phyloP scores from a whole-genome alignment of 805 yeast species.

The Candida nitratophila region DNA sequence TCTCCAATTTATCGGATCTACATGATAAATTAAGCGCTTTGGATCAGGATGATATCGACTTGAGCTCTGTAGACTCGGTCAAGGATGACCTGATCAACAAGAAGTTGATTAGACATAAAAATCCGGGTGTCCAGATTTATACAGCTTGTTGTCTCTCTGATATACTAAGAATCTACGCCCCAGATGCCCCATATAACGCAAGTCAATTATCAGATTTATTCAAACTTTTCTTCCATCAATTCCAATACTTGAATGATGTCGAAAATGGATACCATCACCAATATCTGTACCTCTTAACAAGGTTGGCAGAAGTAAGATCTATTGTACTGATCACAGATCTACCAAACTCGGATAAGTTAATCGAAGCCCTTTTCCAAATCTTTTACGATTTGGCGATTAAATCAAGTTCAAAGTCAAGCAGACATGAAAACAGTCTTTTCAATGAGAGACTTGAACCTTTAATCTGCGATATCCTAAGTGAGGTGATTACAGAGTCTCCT shows the following conservation, averaged over 20 bases:
- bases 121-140: slow-evolving; percentile 61
- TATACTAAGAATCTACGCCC: slow-evolving; percentile 71
- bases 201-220: slow-evolving; percentile 57
- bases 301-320: slow-evolving; percentile 69
- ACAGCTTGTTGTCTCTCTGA: slow-evolving; percentile 73
- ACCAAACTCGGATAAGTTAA: slow-evolving; percentile 49
- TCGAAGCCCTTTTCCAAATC: slow-evolving; percentile 48
- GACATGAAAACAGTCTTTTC: slow-evolving; percentile 22
- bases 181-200: slow-evolving; percentile 81
- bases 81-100: slow-evolving; percentile 48
- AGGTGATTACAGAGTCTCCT: slow-evolving; percentile 65
- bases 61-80: slow-evolving; percentile 35
- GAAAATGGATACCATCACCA: slow-evolving; percentile 52
- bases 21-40: slow-evolving; percentile 56
- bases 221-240: slow-evolving; percentile 56
- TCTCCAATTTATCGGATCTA: slow-evolving; percentile 48
- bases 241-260: slow-evolving; percentile 40
- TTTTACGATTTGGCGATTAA: slow-evolving; percentile 49
- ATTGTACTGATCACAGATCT: slow-evolving; percentile 70
- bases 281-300: slow-evolving; percentile 56
- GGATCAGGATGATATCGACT: slow-evolving; percentile 53
- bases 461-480: slow-evolving; percentile 66
- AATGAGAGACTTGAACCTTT: slow-evolving; percentile 51
- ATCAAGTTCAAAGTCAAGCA: slow-evolving; percentile 5
- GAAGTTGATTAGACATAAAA: slow-evolving; percentile 54